phyloP scores from a whole-genome alignment of 352 stramenopile species.

The Phytophthora europaea region DNA sequence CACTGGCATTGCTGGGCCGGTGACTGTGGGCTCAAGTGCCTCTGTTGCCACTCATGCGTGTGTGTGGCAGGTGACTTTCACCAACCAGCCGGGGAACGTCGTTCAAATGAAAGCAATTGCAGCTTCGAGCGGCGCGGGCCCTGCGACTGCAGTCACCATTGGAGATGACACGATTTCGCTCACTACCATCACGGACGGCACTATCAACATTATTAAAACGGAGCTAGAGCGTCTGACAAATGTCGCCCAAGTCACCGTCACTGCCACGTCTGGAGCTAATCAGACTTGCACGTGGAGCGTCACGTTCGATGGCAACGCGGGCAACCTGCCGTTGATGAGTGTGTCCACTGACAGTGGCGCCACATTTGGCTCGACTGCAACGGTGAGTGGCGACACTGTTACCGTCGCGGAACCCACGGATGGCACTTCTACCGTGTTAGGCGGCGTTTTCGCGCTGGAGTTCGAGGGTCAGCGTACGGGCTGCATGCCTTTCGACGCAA shows the following conservation, averaged over 20 bases:
- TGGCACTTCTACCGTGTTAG: constrained; percentile 66
- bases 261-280: constrained; percentile 52
- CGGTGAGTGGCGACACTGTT: constrained; percentile 55
- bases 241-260: constrained; percentile 92
- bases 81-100: constrained; percentile 88
- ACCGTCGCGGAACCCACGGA: constrained; percentile 44
- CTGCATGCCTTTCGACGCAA: constrained; percentile 92
- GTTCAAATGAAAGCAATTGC: constrained; percentile 77
- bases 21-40: constrained; percentile 63
- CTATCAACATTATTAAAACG: constrained; percentile 95
- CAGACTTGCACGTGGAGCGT: constrained; percentile 93
- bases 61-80: constrained; percentile 93
- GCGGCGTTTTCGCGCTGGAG: constrained; percentile 89
- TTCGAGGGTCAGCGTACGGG: constrained; percentile 92
- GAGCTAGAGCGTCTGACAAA: constrained; percentile 94
- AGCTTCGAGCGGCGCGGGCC: constrained; percentile 41
- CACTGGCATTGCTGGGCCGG: constrained; percentile 44
- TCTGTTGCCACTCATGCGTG: constrained; percentile 74
- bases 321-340: constrained; percentile 70
- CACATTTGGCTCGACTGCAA: constrained; percentile 47
- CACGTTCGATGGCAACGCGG: constrained; percentile 96
- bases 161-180: constrained; percentile 89
- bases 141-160: constrained; percentile 55
- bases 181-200: constrained; percentile 75
- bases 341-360: constrained; percentile 55